phyloP scores from a whole-genome alignment of 2,329 filamentous ascomycete genomes.

The Decorospora gaudefroyi region DNA sequence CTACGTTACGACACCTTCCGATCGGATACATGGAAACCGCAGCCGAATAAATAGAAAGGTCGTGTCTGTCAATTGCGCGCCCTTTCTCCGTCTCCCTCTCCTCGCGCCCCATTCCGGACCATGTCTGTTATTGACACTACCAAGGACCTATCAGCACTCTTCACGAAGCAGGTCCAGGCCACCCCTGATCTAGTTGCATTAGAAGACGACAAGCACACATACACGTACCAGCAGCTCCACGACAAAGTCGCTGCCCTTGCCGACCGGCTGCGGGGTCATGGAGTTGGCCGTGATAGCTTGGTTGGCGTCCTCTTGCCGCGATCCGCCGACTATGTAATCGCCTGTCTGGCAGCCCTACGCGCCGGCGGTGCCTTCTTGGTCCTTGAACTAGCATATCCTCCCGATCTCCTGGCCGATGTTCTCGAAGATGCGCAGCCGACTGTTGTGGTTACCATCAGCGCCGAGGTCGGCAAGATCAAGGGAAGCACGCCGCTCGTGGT shows the following conservation, averaged over 20 bases:
- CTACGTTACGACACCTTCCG: constrained; percentile 19
- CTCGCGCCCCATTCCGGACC: constrained; percentile 17
- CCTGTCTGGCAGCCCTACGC: constrained; percentile 75
- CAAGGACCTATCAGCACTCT: constrained; percentile 74
- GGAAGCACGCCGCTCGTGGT: constrained; percentile 65
- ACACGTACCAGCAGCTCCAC: constrained; percentile 76
- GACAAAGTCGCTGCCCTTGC: constrained; percentile 68
- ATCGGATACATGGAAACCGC: constrained; percentile 20
- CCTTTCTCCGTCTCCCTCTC: constrained; percentile 9
- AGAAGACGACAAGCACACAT: constrained; percentile 68
- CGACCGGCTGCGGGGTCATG: constrained; percentile 65
- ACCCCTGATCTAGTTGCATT: constrained; percentile 72
- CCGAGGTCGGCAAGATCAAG: constrained; percentile 68
- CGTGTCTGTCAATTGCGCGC: constrained; percentile 13
- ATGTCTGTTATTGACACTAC: constrained; percentile 71
- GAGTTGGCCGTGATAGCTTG: constrained; percentile 72
- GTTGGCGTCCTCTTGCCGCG: constrained; percentile 77
- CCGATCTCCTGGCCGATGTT: constrained; percentile 73
- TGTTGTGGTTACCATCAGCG: constrained; percentile 69
- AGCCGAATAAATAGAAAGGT: constrained; percentile 27
- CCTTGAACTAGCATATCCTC: constrained; percentile 77
- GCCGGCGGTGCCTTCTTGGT: constrained; percentile 81
- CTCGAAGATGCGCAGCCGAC: constrained; percentile 73
- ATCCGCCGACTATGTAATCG: constrained; percentile 78
- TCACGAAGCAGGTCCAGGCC: constrained; percentile 67